Conservation (phyloP, 371 early-diverging fungal species). For the Syncephalastrum sp. region DNA sequence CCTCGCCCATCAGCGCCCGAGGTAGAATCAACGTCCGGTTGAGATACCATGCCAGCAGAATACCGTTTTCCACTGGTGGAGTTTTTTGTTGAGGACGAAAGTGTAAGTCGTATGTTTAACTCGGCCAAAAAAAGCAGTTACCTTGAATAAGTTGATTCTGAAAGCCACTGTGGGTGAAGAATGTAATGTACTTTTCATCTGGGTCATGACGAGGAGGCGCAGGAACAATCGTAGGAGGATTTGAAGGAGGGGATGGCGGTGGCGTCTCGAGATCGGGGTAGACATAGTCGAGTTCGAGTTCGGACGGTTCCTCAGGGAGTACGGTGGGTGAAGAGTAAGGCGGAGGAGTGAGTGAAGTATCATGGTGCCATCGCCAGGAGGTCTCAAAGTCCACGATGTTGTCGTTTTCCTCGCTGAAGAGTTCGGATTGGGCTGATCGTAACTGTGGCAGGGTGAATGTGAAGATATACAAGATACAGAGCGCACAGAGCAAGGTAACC, state of each 20-base stretch:
- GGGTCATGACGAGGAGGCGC: slow-evolving; percentile 8
- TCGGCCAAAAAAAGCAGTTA: slow-evolving; percentile 4
- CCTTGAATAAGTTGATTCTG: slow-evolving; percentile 60
- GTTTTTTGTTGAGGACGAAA: background rate
- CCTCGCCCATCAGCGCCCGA: slow-evolving; percentile 49
- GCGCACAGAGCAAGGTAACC: slow-evolving; percentile 16
- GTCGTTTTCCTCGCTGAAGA: slow-evolving; percentile 10
- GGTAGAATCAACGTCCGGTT: slow-evolving; percentile 52
- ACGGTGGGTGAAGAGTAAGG: slow-evolving; percentile 2
- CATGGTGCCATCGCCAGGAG: slow-evolving; percentile 16
- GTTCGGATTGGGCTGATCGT: slow-evolving; percentile 5
- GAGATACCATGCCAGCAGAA: slow-evolving; percentile 52
- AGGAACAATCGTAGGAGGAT: background rate
- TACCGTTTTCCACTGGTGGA: slow-evolving; percentile 54
- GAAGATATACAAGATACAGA: slow-evolving; percentile 20
- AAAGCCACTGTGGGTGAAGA: slow-evolving; percentile 59
- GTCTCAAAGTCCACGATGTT: slow-evolving; percentile 5
- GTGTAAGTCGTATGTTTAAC: background rate
- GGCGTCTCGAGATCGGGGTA: background rate
- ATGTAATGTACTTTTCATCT: slow-evolving; percentile 52
- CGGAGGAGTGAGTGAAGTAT: slow-evolving; percentile 9
- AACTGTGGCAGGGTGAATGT: slow-evolving; percentile 12
- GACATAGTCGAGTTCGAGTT: too few species aligned
- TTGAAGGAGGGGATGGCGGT: background rate
- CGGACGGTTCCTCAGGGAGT: too few species aligned